These are phyloP conservation scores for Ceratobasidium sp. DNA, from an alignment of 1,284 basidiomycete genomes.

Conservation along the genomic window DNA sequence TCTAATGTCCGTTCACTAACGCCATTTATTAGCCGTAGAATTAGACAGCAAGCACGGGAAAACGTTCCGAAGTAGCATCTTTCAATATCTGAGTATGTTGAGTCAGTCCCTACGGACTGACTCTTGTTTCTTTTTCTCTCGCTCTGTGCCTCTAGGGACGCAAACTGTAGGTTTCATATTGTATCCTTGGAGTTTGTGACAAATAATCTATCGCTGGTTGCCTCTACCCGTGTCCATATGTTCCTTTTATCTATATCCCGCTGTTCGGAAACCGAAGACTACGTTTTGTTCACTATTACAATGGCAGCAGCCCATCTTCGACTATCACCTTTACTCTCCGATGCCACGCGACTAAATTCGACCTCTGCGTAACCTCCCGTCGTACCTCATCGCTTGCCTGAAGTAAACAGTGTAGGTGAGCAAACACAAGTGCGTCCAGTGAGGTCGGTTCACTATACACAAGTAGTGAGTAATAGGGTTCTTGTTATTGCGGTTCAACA, in stretches of 20 bases:
- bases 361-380: conserved; percentile 73
- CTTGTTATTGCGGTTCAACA: conserved; percentile 47
- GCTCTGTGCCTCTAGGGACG: conserved; percentile 16
- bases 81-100: conserved; percentile 14
- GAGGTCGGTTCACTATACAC: conserved; percentile 73
- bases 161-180: conserved; percentile 11
- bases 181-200: conserved; percentile 39
- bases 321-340: conserved; percentile 72
- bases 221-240: too few species aligned
- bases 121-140: conserved; percentile 16
- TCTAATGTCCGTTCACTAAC: conserved; percentile 36
- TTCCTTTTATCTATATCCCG: too few species aligned
- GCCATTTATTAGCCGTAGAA: conserved; percentile 68
- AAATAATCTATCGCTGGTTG: conserved; percentile 19
- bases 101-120: neutral
- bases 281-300: neutral
- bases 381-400: conserved; percentile 64
- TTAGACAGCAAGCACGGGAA: conserved; percentile 86
- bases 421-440: conserved; percentile 81
- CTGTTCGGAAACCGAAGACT: neutral
- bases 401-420: conserved; percentile 77
- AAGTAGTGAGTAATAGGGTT: neutral
- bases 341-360: conserved; percentile 83
- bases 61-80: conserved; percentile 79
- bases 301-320: conserved; percentile 55